phyloP scores from a whole-genome alignment of 2,329 filamentous ascomycete genomes.

The Apiospora pterosperma region DNA sequence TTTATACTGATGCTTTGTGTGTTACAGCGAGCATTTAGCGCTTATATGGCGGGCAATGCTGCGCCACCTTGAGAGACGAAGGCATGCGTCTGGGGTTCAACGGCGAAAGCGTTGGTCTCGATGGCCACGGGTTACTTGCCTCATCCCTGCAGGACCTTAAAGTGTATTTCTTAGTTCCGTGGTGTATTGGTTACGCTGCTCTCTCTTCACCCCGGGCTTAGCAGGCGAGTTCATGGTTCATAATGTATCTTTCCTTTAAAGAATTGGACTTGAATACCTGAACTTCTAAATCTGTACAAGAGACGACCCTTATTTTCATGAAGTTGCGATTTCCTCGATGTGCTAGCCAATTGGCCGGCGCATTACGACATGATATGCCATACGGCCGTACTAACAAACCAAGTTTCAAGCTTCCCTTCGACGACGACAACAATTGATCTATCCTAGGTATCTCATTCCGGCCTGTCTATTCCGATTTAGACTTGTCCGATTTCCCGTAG shows the following conservation, averaged over 20 bases:
- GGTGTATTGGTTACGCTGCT: background rate
- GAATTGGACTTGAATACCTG: background rate
- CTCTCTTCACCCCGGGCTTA: background rate
- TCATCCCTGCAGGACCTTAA: background rate
- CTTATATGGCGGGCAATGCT: constrained; percentile 48
- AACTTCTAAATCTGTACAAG: background rate
- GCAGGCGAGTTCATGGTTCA: background rate
- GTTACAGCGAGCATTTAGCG: constrained; percentile 46
- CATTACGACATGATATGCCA: background rate
- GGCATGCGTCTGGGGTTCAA: no score
- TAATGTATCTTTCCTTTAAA: background rate
- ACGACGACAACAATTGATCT: no score
- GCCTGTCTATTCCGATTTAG: background rate
- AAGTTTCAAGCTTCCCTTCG: background rate
- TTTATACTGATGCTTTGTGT: constrained; percentile 9
- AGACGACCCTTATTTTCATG: background rate
- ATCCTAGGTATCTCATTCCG: background rate
- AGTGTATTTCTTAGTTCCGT: background rate
- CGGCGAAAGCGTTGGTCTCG: background rate
- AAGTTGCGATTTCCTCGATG: background rate
- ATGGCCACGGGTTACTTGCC: background rate
- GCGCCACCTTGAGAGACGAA: constrained; percentile 23
- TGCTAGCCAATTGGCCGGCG: background rate
- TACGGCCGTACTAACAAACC: background rate
- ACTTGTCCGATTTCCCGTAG: background rate